Evolutionary conservation across 1,284 basidiomycete species (phyloP), one percentile per base, ranked within the genome.

Genomic region (Rhodotorula glutinis): DNA sequence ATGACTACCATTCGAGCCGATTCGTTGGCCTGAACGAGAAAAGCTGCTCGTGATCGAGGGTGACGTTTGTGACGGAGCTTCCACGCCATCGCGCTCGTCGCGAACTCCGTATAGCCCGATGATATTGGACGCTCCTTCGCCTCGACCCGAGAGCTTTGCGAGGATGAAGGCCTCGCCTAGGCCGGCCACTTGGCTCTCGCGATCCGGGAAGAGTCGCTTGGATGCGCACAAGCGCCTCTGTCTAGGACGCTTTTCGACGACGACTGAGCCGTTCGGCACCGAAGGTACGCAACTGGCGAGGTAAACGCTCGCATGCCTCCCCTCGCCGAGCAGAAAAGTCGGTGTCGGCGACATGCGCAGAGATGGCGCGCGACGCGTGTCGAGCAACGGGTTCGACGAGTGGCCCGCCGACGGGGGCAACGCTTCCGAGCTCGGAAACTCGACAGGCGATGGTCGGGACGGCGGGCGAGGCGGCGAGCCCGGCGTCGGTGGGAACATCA

Each of bases 81-180:
- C 69, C 23, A 73, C 2, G 2, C 71, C 71, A 46, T 73, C 69
- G 13, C 65, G 69, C 49, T 73, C 72, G 55, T 73, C 72, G 17
- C 64, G 63, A 13, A 73, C 70, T 19, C 69, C 72, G 54, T 60
- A 58, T 7, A 73, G 57, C 0, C 55, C 10, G 10, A 73, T 38
- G 57, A 73, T 61, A 55, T 62, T 54, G 1, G 23, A 17, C 17
- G 38, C 38, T 55, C 14, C 13, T 7, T 25, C 46, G 14, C 9
- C 25, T n/a, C 30, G 1, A 2, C 46, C 30, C 8, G 53, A 52
- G 7, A 82, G 75, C 16, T 79, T 76, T 59, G 79, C 77, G 41
- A 82, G 76, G 73, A 82, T 81, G 76, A 80, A 80, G 0, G 80
- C 81, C 71, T 82, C 81, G 58, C 79, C 76, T 21, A 82, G 73